Percentiles rank a stretch among this genome's conserved stretches.
These are phyloP conservation scores for Echites panduratus DNA, from an alignment of 257 asterid genomes.

Conservation along the genomic window DNA sequence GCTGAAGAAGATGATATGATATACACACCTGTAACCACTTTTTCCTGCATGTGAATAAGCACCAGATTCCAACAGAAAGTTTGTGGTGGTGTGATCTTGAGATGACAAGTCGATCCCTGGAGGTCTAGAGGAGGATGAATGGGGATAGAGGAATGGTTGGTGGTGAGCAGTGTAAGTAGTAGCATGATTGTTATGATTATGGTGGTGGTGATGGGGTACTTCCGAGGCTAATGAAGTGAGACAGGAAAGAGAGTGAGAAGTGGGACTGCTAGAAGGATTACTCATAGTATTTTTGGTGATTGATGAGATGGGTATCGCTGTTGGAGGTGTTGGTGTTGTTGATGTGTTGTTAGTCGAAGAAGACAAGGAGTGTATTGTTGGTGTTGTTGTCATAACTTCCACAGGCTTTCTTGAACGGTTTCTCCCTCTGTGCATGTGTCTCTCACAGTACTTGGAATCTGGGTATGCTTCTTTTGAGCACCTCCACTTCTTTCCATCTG, in stretches of 20 bases:
- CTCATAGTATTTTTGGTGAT: constrained; percentile 20
- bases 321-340: constrained; percentile 16
- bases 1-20: too few relatives aligned
- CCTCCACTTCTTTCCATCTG: constrained; percentile 97
- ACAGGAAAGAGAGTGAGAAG: constrained; percentile 17
- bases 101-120: constrained; percentile 21
- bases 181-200: too few relatives aligned
- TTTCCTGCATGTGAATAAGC: constrained; percentile 23
- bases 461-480: constrained; percentile 92
- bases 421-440: constrained; percentile 99
- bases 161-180: background rate
- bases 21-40: constrained; percentile 35
- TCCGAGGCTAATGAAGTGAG: constrained; percentile 20
- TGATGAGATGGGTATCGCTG: constrained; percentile 31
- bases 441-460: constrained; percentile 95
- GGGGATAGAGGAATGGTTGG: constrained; percentile 30
- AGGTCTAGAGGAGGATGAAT: constrained; percentile 30
- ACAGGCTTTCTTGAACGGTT: constrained; percentile 99
- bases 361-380: background rate
- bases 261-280: constrained; percentile 2
- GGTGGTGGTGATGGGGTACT: background rate
- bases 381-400: constrained; percentile 42
- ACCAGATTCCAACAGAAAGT: constrained; percentile 40
- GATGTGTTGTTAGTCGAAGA: constrained; percentile 4
- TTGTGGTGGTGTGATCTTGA: constrained; percentile 31